These are phyloP conservation scores for Cyberlindnera samutprakarnensis DNA, from an alignment of 805 yeast genomes.

Conservation along the genomic window DNA sequence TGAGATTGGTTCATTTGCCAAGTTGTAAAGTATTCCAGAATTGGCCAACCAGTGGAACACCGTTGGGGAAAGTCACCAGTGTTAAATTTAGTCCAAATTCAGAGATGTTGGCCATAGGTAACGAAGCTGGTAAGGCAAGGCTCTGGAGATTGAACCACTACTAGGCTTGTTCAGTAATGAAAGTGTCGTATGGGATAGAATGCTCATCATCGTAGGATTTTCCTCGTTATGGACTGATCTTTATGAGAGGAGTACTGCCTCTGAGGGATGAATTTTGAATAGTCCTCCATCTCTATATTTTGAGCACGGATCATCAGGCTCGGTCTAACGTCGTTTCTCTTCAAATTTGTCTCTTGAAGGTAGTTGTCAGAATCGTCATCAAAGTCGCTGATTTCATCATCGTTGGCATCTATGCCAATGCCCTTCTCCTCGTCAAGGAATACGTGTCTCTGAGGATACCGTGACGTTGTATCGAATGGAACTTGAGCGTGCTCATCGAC, in stretches of 20 bases:
- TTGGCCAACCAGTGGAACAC: conserved; percentile 98
- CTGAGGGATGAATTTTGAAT: conserved; percentile 4
- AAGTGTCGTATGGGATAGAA: too few species aligned
- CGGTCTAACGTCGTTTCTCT: conserved; percentile 11
- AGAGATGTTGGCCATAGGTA: conserved; percentile 83
- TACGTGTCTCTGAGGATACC: conserved; percentile 4
- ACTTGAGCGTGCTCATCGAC: not conserved
- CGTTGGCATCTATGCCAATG: conserved; percentile 2
- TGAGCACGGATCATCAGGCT: conserved; percentile 15
- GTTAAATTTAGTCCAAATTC: conserved; percentile 73
- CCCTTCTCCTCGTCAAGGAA: conserved; percentile 9
- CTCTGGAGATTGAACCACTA: conserved; percentile 87
- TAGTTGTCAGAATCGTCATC: conserved; percentile 1
- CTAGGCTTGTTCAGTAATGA: conserved; percentile 24
- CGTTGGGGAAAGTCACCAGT: conserved; percentile 87
- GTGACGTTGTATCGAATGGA: not conserved
- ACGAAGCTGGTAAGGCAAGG: conserved; percentile 84
- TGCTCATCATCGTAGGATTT: not conserved
- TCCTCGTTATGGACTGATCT: not conserved
- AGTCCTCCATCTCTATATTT: conserved; percentile 20
- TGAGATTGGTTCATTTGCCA: conserved; percentile 82
- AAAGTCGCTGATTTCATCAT: conserved; percentile 1
- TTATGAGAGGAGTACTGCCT: too few species aligned
- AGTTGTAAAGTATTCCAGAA: conserved; percentile 79
- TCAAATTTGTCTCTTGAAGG: conserved; percentile 3